These are phyloP conservation scores for Polytrichum formosum DNA, from an alignment of 225 moss, liverwort and hornwort species.

Conservation along the genomic window DNA sequence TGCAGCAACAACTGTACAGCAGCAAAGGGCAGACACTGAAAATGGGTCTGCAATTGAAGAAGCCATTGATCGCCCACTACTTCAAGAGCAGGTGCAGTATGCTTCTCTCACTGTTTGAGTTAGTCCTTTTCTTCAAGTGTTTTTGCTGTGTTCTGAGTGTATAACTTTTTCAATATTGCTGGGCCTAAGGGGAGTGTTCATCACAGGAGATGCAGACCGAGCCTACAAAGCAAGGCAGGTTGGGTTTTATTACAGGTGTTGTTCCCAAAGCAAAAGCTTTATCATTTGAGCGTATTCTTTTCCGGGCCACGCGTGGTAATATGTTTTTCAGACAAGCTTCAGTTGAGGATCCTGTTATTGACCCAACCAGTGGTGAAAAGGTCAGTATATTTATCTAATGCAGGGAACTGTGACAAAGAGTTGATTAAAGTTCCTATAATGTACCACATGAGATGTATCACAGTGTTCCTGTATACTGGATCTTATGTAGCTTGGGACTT, in stretches of 20 bases:
- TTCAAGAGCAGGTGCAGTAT: constrained; percentile 92
- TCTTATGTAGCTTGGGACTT: neutral
- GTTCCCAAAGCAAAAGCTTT: constrained; percentile 73
- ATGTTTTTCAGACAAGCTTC: constrained; percentile 91
- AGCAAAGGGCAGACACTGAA: constrained; percentile 75
- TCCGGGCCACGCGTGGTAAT: constrained; percentile 97
- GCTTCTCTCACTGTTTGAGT: constrained; percentile 22
- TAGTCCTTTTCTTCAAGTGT: neutral
- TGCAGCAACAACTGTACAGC: constrained; percentile 64
- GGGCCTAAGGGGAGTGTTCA: constrained; percentile 50
- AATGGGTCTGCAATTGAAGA: constrained; percentile 76
- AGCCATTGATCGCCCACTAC: constrained; percentile 84
- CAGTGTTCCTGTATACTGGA: no score
- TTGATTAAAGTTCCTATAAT: no score
- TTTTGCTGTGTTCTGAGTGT: neutral
- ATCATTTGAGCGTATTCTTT: constrained; percentile 90
- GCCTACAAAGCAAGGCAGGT: constrained; percentile 91
- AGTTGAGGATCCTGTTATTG: constrained; percentile 70
- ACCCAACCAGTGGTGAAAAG: constrained; percentile 94
- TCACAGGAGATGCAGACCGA: constrained; percentile 99
- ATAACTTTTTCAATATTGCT: neutral
- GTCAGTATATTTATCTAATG: constrained; percentile 27
- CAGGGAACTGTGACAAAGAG: no score
- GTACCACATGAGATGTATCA: no score
- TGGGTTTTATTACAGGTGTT: constrained; percentile 88